Evolutionary conservation across 1,284 basidiomycete genomes (phyloP), one percentile per base, ranked within the genome.

Genomic region (Exobasidium rhododendri): DNA sequence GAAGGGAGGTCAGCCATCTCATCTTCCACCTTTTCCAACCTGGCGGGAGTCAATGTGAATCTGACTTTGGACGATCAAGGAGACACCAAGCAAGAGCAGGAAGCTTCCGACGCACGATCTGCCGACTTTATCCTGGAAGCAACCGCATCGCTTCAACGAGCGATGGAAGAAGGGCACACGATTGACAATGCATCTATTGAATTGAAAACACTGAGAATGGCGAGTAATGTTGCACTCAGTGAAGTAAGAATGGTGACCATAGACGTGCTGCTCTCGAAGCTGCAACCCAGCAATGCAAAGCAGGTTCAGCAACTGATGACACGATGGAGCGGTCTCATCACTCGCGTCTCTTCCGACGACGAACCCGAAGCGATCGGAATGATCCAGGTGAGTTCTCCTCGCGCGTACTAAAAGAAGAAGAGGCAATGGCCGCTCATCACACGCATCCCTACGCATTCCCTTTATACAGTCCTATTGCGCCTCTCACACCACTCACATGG

Each of bases 131-230:
- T 81, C 51, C 82, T 82, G 31, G 92, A 94, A 80, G 91, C 90
- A 53, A 82, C 80, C 17, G 88, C 88, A 66, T 92, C 91, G 17
- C 84, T 94, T 54, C 89, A 91, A 62, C 88, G 92, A 61, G 92
- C 92, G 24, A 93, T 93, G 78, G 84, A 86, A n/a, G 92, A 94
- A 80, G 87, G 85, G 1, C 92, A 94, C 81, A 89, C 89, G 3
- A 86, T 93, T 56, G 92, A 94, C 73, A 92, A 94, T 81, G 91
- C 92, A 0, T 85, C 90, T 0, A 91, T 94, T 70, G 92, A 94
- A 78, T 85, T 94, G 69, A 94, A 94, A 83, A 94, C 92, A 56
- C 84, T 94, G 58, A 87, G 92, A 51, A 94, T 94, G 92, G 91
- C 92, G 46, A 89, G 87, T 69, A 94, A 94, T 75, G 92, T 94